A percentile compares a stretch with the other conserved stretches of the same genome.
Conservation (phyloP, 805 yeast genomes). For the Monosporozyma aquatica region DNA sequence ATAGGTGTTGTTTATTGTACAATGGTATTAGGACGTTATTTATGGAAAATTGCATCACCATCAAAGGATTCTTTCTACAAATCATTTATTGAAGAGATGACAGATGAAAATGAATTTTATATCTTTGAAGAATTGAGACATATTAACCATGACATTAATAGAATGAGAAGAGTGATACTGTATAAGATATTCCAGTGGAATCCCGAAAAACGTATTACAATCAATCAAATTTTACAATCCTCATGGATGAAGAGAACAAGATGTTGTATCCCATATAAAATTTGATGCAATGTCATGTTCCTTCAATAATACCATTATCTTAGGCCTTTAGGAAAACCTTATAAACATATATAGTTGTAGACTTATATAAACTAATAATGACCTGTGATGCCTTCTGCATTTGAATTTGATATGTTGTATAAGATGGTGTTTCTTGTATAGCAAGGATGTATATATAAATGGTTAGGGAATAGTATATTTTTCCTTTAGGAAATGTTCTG, state of each 20-base stretch:
- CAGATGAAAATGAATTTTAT: constrained; percentile 34
- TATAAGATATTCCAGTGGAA: constrained; percentile 55
- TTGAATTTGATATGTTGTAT: no score
- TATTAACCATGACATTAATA: constrained; percentile 32
- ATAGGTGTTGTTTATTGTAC: constrained; percentile 69
- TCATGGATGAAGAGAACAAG: constrained; percentile 53
- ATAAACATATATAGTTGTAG: background rate
- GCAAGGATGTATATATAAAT: no score
- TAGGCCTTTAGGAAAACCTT: background rate
- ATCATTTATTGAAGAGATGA: constrained; percentile 41
- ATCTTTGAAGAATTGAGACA: constrained; percentile 45
- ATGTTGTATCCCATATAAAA: constrained; percentile 37
- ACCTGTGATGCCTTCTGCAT: no score
- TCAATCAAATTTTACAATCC: constrained; percentile 44
- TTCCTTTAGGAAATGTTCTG: no score
- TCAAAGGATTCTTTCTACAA: constrained; percentile 42
- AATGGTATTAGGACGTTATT: constrained; percentile 79
- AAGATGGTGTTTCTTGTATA: no score
- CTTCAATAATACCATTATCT: background rate
- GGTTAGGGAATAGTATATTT: no score
- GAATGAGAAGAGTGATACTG: constrained; percentile 39
- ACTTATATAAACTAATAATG: background rate
- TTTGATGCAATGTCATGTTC: background rate
- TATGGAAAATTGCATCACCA: constrained; percentile 73
- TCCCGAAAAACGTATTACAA: constrained; percentile 43